phyloP scores from a whole-genome alignment of 345 rosid genomes.

The Combretum micranthum region DNA sequence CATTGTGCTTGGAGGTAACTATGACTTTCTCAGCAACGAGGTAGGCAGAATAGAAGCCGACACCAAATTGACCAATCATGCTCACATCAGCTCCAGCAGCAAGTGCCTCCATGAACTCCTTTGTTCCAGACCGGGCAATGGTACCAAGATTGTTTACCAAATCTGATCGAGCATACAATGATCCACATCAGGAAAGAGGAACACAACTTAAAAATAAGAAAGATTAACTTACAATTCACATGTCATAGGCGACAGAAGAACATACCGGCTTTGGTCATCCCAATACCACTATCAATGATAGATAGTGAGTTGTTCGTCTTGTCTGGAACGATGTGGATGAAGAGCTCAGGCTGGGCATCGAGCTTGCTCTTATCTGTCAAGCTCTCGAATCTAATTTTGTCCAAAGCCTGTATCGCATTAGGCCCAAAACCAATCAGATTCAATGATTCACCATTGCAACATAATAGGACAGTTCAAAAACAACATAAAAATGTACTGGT shows the following conservation, averaged over 20 bases:
- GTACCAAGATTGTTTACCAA: slow-evolving; percentile 4
- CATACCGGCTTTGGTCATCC: too few species aligned
- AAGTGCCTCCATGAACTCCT: slow-evolving; percentile 1
- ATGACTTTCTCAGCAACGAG: background rate
- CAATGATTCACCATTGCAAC: too few species aligned
- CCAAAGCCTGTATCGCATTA: too few species aligned
- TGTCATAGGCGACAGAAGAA: too few species aligned
- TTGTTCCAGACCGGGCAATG: background rate
- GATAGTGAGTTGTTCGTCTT: slow-evolving; percentile 10
- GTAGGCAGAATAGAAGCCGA: background rate
- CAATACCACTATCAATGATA: slow-evolving; percentile 10
- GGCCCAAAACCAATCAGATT: too few species aligned
- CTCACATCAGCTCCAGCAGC: slow-evolving; percentile 1
- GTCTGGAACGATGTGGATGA: slow-evolving; percentile 13
- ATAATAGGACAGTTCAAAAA: too few species aligned
- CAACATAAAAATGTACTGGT: too few species aligned
- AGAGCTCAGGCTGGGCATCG: slow-evolving; percentile 11
- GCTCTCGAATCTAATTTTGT: slow-evolving; percentile 11
- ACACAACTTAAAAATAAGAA: too few species aligned
- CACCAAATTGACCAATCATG: background rate
- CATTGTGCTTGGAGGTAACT: slow-evolving; percentile 1
- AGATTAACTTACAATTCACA: too few species aligned
- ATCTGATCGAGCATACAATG: background rate
- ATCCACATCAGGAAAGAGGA: background rate
- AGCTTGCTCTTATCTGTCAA: slow-evolving; percentile 10